phyloP scores from a whole-genome alignment of 2,329 filamentous ascomycete genomes.

The Byssoonygena ceratinophila region DNA sequence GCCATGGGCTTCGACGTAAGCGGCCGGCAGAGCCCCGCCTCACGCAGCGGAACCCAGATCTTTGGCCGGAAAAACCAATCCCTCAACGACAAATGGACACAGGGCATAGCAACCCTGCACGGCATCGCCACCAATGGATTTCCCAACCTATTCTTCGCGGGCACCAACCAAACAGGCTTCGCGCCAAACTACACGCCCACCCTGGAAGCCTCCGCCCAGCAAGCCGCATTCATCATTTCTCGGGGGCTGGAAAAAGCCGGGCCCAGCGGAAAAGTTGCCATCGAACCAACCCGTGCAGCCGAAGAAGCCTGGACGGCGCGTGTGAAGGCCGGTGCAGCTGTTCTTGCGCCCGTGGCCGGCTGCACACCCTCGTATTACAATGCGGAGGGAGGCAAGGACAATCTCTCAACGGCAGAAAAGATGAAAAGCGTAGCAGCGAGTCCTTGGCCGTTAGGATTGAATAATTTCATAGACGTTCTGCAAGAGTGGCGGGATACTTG shows the following conservation, averaged over 20 bases:
- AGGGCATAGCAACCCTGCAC: constrained; percentile 43
- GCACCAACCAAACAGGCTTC: constrained; percentile 33
- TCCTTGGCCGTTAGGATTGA: constrained; percentile 1
- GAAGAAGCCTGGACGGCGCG: not conserved
- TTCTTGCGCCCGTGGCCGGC: not conserved
- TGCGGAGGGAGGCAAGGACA: not conserved
- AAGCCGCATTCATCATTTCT: constrained; percentile 1
- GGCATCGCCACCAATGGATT: constrained; percentile 42
- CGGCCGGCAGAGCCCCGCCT: constrained; percentile 3
- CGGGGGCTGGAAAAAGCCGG: not conserved
- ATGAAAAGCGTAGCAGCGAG: not conserved
- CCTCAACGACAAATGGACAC: constrained; percentile 40
- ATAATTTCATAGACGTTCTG: constrained; percentile 1
- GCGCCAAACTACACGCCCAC: not conserved
- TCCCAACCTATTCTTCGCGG: constrained; percentile 46
- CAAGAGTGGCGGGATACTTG: not conserved
- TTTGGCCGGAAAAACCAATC: constrained; percentile 37
- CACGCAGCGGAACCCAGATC: constrained; percentile 27
- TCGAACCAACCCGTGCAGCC: constrained; percentile 2
- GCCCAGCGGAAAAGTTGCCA: not conserved
- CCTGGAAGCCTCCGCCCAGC: not conserved
- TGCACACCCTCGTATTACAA: constrained; percentile 6
- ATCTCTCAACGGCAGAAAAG: not conserved
- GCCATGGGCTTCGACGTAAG: constrained; percentile 36
- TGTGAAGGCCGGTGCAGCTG: not conserved